A percentile compares a stretch with the other conserved stretches of the same genome.
These are phyloP conservation scores for Pyrenochaeta sp. DNA, from an alignment of 2,329 filamentous ascomycete species.

Conservation along the genomic window DNA sequence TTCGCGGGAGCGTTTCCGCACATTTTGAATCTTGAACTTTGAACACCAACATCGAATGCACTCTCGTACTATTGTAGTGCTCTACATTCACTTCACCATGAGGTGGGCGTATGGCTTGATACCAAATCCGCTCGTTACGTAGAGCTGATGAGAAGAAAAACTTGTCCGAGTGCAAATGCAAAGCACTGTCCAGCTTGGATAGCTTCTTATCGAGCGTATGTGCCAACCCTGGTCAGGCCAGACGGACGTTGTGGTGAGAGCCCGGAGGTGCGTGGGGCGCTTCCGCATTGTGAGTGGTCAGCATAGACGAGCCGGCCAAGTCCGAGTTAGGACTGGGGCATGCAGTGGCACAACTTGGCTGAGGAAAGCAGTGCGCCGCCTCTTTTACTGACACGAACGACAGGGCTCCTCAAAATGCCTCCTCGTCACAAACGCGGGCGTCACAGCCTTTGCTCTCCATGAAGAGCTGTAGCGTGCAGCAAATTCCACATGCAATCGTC, in stretches of 20 bases:
- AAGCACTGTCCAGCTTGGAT: conserved; percentile 10
- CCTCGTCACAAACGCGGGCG: conserved; percentile 31
- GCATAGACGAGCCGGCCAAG: conserved; percentile 22
- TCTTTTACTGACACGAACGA: conserved; percentile 25
- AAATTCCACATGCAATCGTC: conserved; percentile 29
- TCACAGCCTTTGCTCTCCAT: conserved; percentile 24
- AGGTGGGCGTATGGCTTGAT: background rate
- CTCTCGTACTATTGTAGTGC: background rate
- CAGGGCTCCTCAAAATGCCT: conserved; percentile 28
- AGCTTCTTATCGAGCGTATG: conserved; percentile 11
- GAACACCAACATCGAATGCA: background rate
- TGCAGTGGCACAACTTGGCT: conserved; percentile 33
- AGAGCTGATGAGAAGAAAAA: background rate
- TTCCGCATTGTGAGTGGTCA: conserved; percentile 26
- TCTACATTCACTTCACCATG: background rate
- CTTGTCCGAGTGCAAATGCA: conserved; percentile 1
- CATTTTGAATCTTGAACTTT: background rate
- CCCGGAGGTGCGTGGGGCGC: conserved; percentile 11
- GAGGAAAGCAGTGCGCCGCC: conserved; percentile 21
- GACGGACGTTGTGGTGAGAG: conserved; percentile 10
- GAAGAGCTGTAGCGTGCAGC: conserved; percentile 24
- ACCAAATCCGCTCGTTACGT: background rate
- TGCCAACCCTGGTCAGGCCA: conserved; percentile 18
- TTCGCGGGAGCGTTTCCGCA: background rate
- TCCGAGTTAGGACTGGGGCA: conserved; percentile 22